Evolutionary conservation across 2,329 filamentous ascomycete species (phyloP).

Genomic region (Chaetomiaceae sp.): DNA sequence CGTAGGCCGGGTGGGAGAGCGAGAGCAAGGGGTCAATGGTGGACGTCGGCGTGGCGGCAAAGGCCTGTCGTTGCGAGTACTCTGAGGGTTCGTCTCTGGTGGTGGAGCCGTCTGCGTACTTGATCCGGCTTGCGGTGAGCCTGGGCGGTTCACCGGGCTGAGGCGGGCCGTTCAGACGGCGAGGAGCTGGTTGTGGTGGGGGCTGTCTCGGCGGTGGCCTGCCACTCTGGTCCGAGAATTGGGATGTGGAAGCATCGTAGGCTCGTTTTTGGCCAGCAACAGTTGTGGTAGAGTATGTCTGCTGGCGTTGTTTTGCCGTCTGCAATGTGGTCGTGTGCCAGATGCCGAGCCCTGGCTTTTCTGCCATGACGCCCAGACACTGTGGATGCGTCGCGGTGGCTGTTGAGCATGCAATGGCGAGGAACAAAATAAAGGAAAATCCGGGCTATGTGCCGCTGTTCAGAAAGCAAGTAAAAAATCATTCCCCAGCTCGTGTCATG

Average conservation of each 20-base stretch:
- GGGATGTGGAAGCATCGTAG: constrained; percentile 13
- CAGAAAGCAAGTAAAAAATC: no score
- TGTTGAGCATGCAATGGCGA: no score
- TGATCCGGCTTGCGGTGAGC: constrained; percentile 28
- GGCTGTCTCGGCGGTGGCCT: constrained; percentile 1
- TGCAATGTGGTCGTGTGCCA: constrained; percentile 11
- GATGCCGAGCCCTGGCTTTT: constrained; percentile 4
- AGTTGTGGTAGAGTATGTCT: background rate
- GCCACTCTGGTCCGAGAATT: background rate
- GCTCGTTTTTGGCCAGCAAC: constrained; percentile 28
- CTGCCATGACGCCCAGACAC: constrained; percentile 7
- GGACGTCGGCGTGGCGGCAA: constrained; percentile 51
- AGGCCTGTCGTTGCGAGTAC: constrained; percentile 51
- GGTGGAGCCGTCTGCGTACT: constrained; percentile 2
- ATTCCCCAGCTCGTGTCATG: no score
- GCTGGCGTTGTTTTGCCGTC: background rate
- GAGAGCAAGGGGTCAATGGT: constrained; percentile 52
- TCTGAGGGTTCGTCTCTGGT: constrained; percentile 36
- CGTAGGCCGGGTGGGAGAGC: constrained; percentile 60
- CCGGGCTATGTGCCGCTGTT: no score
- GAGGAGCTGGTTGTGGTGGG: background rate
- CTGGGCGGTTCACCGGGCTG: constrained; percentile 15
- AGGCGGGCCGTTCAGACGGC: constrained; percentile 2
- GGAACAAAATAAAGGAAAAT: no score
- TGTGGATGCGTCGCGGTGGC: no score